Conservation (phyloP, 225 moss, liverwort and hornwort genomes). For the Pleurozium schreberi region DNA sequence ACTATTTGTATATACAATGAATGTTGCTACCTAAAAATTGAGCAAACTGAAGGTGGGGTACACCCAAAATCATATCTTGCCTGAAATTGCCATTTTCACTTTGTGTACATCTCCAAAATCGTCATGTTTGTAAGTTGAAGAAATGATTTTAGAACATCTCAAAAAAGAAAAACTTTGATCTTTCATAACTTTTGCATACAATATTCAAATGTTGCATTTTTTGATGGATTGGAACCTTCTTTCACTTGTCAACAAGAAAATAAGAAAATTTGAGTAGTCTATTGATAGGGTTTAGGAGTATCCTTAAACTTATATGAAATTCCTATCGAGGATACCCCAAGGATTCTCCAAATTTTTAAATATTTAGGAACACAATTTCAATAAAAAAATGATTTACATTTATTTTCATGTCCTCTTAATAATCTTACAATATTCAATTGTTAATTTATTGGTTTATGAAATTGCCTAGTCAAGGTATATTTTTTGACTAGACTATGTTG, state of each 20-base stretch:
- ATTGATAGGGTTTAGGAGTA: too few species aligned
- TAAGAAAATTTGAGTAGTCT: too few species aligned
- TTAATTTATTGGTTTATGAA: neutral
- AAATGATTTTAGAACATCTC: neutral
- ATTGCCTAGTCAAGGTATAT: neutral
- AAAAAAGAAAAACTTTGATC: too few species aligned
- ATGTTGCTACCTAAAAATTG: too few species aligned
- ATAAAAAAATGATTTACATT: too few species aligned
- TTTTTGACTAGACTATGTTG: neutral
- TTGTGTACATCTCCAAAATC: neutral
- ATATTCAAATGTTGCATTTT: neutral
- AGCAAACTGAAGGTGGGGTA: too few species aligned
- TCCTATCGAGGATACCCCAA: neutral
- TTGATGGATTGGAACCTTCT: neutral
- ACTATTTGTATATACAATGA: neutral
- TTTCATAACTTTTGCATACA: neutral
- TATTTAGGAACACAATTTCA: neutral
- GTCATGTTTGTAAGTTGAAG: too few species aligned
- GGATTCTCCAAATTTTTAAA: too few species aligned
- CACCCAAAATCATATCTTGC: neutral
- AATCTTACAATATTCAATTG: too few species aligned
- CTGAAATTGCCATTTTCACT: neutral
- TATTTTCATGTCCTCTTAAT: rapidly evolving
- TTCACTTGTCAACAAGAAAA: neutral
- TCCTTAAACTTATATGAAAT: too few species aligned